Evolutionary conservation across 768 basidiomycete genomes (phyloP).

Genomic region (Chalciporus piperatus): DNA sequence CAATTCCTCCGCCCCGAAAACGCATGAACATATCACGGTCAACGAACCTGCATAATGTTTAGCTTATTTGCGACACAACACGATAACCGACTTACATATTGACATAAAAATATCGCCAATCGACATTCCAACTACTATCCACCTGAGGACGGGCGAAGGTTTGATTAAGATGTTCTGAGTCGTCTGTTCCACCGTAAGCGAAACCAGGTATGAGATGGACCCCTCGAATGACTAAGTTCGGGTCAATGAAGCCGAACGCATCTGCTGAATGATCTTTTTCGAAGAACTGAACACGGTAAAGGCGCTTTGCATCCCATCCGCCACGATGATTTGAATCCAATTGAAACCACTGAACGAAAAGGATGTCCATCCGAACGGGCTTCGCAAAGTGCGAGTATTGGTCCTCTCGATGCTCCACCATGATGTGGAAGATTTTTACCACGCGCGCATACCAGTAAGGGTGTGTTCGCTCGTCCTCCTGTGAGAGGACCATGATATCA

Average conservation of each 20-base stretch:
- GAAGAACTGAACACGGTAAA: constrained; percentile 41
- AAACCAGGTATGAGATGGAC: constrained; percentile 45
- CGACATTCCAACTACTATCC: too few relatives aligned
- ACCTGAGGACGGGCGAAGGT: too few relatives aligned
- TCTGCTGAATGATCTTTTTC: constrained; percentile 13
- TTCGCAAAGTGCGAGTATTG: neutral
- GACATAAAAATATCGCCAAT: too few relatives aligned
- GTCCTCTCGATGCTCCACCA: neutral
- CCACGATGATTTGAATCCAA: constrained; percentile 18
- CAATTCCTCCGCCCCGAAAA: too few relatives aligned
- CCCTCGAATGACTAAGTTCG: constrained; percentile 36
- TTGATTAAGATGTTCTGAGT: too few relatives aligned
- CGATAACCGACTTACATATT: too few relatives aligned
- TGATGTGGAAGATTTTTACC: constrained; percentile 14
- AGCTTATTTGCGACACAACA: too few relatives aligned
- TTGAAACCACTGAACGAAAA: constrained; percentile 43
- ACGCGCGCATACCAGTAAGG: constrained; percentile 38
- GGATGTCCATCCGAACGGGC: constrained; percentile 32
- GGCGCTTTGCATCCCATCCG: constrained; percentile 27
- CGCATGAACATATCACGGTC: too few relatives aligned
- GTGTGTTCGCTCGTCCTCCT: constrained; percentile 28
- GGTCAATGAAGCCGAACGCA: constrained; percentile 48
- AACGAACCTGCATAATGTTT: too few relatives aligned
- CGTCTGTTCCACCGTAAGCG: too few relatives aligned
- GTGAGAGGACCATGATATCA: constrained; percentile 36